Percentiles rank a stretch among this genome's conserved stretches.
These are phyloP conservation scores for Cyberlindnera meyerae DNA, from an alignment of 805 yeast species.

Conservation along the genomic window DNA sequence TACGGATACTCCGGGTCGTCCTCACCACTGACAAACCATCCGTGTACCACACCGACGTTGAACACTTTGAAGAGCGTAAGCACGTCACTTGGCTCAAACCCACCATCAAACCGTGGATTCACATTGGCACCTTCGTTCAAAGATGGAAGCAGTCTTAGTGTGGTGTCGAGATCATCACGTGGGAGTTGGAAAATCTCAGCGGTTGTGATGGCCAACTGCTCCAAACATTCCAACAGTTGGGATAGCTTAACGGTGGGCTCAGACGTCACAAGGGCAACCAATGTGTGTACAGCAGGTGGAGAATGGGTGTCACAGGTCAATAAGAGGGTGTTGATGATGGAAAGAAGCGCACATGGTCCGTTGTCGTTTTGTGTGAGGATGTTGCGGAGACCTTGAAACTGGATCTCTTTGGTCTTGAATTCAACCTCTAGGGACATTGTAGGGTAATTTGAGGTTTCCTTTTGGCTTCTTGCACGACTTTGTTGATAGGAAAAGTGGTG, in stretches of 20 bases:
- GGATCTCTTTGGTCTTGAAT: conserved; percentile 19
- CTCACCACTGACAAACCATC: conserved; percentile 65
- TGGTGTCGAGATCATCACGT: conserved; percentile 32
- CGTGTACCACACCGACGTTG: conserved; percentile 66
- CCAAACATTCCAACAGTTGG: conserved; percentile 45
- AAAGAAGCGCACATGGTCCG: conserved; percentile 87
- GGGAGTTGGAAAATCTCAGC: conserved; percentile 20
- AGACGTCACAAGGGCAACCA: conserved; percentile 30
- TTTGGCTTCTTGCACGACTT: no score
- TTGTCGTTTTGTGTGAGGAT: conserved; percentile 72
- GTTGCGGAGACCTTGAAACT: conserved; percentile 29
- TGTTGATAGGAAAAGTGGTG: no score
- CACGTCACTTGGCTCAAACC: conserved; percentile 50
- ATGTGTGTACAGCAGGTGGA: conserved; percentile 22
- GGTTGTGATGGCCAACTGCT: conserved; percentile 38
- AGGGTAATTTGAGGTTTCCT: no score
- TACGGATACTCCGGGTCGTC: conserved; percentile 30
- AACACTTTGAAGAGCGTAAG: conserved; percentile 53
- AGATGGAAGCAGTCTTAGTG: conserved; percentile 52
- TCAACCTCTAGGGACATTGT: background rate
- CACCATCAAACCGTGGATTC: conserved; percentile 64
- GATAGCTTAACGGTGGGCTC: conserved; percentile 31
- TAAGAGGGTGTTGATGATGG: conserved; percentile 66
- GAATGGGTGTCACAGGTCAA: conserved; percentile 36
- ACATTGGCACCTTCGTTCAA: conserved; percentile 68